These are phyloP conservation scores for Microbotryum intermedium DNA, from an alignment of 1,284 basidiomycete genomes.

Conservation along the genomic window DNA sequence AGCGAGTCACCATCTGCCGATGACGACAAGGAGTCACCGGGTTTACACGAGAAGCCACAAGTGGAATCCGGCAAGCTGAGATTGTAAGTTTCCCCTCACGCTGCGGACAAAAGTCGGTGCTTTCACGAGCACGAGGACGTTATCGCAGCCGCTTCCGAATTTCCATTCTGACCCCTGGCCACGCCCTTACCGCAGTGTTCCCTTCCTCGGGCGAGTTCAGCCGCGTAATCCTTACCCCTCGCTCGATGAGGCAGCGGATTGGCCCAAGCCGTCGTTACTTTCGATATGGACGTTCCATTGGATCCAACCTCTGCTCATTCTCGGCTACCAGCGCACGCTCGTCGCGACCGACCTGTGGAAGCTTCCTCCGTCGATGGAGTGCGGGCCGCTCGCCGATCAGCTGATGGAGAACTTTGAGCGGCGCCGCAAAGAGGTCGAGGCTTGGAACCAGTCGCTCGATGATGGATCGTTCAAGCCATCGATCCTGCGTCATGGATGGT, in stretches of 20 bases:
- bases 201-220: constrained; percentile 1
- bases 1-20: too few species aligned
- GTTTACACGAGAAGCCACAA: too few species aligned
- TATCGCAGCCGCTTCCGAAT: too few species aligned
- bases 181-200: background rate
- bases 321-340: constrained; percentile 54
- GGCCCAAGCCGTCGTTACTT: constrained; percentile 49
- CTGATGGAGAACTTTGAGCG: constrained; percentile 30
- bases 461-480: constrained; percentile 31
- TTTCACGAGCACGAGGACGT: too few species aligned
- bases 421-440: constrained; percentile 32
- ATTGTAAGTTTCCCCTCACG: too few species aligned
- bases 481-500: constrained; percentile 17
- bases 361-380: constrained; percentile 50
- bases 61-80: too few species aligned
- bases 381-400: constrained; percentile 47
- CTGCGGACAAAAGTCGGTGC: too few species aligned
- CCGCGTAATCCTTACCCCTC: constrained; percentile 35
- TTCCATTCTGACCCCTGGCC: background rate
- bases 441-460: constrained; percentile 39
- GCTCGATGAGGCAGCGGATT: constrained; percentile 49
- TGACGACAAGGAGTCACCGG: too few species aligned
- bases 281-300: constrained; percentile 56
- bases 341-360: constrained; percentile 33
- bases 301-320: constrained; percentile 47